Base-by-base conservation (phyloP, 2,329 filamentous ascomycete species). In the Colletotrichum sp. region DNA sequence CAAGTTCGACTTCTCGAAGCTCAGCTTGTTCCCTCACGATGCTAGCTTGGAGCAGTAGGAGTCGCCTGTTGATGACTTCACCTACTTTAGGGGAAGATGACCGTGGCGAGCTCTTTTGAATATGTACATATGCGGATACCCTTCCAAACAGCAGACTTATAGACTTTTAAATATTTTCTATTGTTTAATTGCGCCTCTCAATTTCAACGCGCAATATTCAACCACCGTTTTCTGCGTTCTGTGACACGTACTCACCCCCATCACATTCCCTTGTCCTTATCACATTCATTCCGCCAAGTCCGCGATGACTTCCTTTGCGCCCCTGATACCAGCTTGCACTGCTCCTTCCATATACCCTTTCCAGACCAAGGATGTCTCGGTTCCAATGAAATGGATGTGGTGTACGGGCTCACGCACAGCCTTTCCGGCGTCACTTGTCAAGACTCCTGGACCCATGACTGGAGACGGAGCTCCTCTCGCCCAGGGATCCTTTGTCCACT, bases 11-110 rank as follows among this genome's bases (percentile, higher is more conserved):
- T 68, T 76, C 22, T 65, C 44, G 28, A 26, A 24, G 28, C 71
- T 76, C 32, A 74, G 70, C 64, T 60, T 76, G 70, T n/a, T 44
- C 16, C 26, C 65, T 18, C 74, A 76, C 57, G 64, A 65, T 15
- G 44, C 18, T 32, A 32, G 26, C 22, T 52, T 24, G 2, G 74
- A 76, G 32, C 8, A 32, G 28, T 13, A 36, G 12, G 52, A 13
- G 7, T 64, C 10, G 34, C 22, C 9, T 9, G 8, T 9, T 9
- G 52, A 8, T 6, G 16, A n/a, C 3, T 36, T 7, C n/a, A 36
- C 18, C 7, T n/a, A 34, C 32, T 34, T 34, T 34, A 15, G 34
- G 62, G 9, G 24, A 6, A 18, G 34, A 24, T 64, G 34, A 15
- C 13, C 28, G 34, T 10, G 36, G 8, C 8, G 18, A 26, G n/a